These are phyloP conservation scores for Fusarium albosuccineum DNA, from an alignment of 2,329 filamentous ascomycete species.

Conservation along the genomic window DNA sequence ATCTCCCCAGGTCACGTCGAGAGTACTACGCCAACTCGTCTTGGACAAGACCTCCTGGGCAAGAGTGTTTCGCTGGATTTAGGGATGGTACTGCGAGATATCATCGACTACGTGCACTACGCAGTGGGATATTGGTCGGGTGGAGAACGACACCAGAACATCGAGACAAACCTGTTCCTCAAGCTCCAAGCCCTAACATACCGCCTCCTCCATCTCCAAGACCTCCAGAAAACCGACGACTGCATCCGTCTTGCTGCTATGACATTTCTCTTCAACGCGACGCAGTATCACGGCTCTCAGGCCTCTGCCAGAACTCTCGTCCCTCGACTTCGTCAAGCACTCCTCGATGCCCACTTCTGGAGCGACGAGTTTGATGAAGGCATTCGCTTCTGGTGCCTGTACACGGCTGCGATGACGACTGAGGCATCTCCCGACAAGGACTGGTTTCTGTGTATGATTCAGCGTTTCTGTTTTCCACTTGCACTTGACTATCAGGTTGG, in stretches of 20 bases:
- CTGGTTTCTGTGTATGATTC: too few relatives aligned
- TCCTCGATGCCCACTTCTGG: background rate
- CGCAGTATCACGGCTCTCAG: conserved; percentile 10
- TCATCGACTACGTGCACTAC: background rate
- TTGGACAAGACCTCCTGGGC: background rate
- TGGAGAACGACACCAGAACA: background rate
- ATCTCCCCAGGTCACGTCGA: background rate
- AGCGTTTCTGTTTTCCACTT: too few relatives aligned
- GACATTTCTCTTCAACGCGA: conserved; percentile 7
- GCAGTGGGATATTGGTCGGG: background rate
- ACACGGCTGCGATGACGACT: too few relatives aligned
- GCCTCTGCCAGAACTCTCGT: background rate
- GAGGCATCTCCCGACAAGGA: too few relatives aligned
- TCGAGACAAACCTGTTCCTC: conserved; percentile 12
- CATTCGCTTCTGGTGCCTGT: too few relatives aligned
- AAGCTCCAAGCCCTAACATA: conserved; percentile 7
- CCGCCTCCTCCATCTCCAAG: conserved; percentile 1
- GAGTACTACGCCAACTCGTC: background rate
- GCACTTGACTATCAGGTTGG: too few relatives aligned
- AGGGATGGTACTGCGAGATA: background rate
- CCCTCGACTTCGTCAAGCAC: background rate
- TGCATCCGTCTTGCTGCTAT: conserved; percentile 3
- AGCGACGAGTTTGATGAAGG: too few relatives aligned
- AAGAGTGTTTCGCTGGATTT: background rate
- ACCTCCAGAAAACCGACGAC: background rate